A percentile compares a stretch with the other conserved stretches of the same genome.
phyloP scores from a whole-genome alignment of 768 basidiomycete species.

The Dentipellis sp. region DNA sequence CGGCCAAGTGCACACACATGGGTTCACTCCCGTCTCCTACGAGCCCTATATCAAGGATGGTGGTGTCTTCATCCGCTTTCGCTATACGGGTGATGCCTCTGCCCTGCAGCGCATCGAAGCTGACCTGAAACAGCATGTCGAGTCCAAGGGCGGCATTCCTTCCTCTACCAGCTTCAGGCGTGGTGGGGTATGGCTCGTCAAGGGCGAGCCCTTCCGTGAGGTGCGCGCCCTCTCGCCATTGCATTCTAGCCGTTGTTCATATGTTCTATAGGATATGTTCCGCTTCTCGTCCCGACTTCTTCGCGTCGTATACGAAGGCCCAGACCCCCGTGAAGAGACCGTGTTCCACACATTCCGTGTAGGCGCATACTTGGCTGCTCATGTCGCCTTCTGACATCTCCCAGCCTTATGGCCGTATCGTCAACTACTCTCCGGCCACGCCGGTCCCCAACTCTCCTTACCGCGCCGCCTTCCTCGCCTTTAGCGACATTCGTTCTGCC shows the following conservation, averaged over 20 bases:
- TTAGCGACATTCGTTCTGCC: constrained; percentile 55
- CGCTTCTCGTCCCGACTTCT: constrained; percentile 68
- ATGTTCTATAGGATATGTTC: constrained; percentile 61
- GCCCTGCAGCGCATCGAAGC: constrained; percentile 38
- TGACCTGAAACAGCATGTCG: constrained; percentile 33
- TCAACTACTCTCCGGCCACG: constrained; percentile 50
- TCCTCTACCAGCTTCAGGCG: constrained; percentile 49
- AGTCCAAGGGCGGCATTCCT: constrained; percentile 45
- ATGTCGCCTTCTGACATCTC: background rate
- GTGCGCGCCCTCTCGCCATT: constrained; percentile 25
- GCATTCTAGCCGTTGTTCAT: background rate
- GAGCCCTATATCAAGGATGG: constrained; percentile 73
- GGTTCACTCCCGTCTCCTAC: constrained; percentile 53
- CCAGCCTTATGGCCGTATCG: constrained; percentile 78
- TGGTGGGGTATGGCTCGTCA: constrained; percentile 62
- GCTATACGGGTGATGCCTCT: constrained; percentile 32
- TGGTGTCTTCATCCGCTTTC: constrained; percentile 74
- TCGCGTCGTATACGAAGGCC: constrained; percentile 80
- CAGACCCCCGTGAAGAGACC: constrained; percentile 73
- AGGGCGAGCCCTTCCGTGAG: constrained; percentile 76
- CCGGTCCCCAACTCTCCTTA: constrained; percentile 57
- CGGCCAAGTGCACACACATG: constrained; percentile 37
- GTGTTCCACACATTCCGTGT: constrained; percentile 76
- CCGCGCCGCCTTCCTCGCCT: constrained; percentile 59
- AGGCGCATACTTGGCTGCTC: constrained; percentile 18